phyloP scores from a whole-genome alignment of 2,329 filamentous ascomycete species.

The Scorias spongiosa region DNA sequence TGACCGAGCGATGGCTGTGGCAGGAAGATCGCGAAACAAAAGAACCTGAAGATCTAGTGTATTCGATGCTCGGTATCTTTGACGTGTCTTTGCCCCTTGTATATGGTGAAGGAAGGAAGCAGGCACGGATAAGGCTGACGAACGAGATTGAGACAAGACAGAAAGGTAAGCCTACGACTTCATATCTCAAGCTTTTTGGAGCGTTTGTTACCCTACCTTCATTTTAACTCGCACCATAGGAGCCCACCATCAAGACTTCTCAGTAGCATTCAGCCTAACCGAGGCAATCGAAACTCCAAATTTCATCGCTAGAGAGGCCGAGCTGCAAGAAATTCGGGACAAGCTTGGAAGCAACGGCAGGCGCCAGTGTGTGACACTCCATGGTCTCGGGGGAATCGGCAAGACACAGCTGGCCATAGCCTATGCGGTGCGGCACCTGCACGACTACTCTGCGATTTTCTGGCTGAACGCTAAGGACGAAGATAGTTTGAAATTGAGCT shows the following conservation, averaged over 20 bases:
- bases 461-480: slow-evolving; percentile 30
- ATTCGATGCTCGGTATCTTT: slow-evolving; percentile 31
- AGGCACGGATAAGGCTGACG: background rate
- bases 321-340: slow-evolving; percentile 18
- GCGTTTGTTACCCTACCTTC: background rate
- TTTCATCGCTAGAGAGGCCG: slow-evolving; percentile 19
- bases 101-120: slow-evolving; percentile 22
- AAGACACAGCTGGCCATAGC: slow-evolving; percentile 30
- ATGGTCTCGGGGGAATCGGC: slow-evolving; percentile 30
- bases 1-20: slow-evolving; percentile 9
- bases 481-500: slow-evolving; percentile 23
- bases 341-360: slow-evolving; percentile 12
- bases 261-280: slow-evolving; percentile 12
- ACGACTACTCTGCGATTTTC: slow-evolving; percentile 26
- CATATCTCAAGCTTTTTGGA: too few relatives aligned
- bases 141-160: background rate
- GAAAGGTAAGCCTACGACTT: slow-evolving; percentile 2
- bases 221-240: too few relatives aligned
- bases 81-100: slow-evolving; percentile 28
- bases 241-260: slow-evolving; percentile 1
- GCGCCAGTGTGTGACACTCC: slow-evolving; percentile 17
- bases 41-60: slow-evolving; percentile 27
- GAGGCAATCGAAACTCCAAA: slow-evolving; percentile 13
- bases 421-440: slow-evolving; percentile 21
- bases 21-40: slow-evolving; percentile 2